phyloP scores from a whole-genome alignment of 73 alveolate genomes.

The Stentor roeselii region DNA sequence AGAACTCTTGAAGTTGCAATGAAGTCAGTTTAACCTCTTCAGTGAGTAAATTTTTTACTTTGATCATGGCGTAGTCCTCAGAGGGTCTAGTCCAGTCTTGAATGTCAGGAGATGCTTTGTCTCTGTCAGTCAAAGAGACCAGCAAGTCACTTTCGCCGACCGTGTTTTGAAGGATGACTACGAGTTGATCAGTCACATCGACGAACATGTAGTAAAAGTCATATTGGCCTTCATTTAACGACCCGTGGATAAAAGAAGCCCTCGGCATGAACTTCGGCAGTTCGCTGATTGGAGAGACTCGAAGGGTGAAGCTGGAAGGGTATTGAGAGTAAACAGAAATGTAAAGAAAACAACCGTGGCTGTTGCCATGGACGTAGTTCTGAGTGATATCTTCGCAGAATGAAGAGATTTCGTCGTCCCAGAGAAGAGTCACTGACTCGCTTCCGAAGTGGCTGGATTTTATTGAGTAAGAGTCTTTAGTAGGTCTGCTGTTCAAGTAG shows the following conservation, averaged over 20 bases:
- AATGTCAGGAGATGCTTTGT: not conserved
- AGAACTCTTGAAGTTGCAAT: not conserved
- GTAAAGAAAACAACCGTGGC: not conserved
- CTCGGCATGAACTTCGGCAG: not conserved
- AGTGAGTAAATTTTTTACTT: not conserved
- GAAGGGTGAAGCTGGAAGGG: conserved; percentile 12
- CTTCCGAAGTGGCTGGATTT: conserved; percentile 18
- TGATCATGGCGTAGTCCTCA: not conserved
- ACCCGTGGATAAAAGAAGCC: not conserved
- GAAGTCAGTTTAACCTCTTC: conserved; percentile 15
- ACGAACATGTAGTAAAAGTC: not conserved
- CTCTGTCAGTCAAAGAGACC: not conserved
- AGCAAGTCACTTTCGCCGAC: not conserved
- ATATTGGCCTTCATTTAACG: not conserved
- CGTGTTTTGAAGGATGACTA: not conserved
- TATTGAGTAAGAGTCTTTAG: not conserved
- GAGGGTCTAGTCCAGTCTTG: conserved; percentile 5
- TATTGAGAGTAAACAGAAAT: not conserved
- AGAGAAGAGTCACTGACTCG: not conserved
- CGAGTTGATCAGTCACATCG: not conserved
- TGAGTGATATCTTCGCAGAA: not conserved
- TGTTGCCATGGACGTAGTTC: not conserved
- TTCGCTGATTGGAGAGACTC: not conserved
- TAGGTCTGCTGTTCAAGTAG: not conserved
- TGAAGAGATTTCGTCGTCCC: not conserved